Conservation (phyloP, 805 yeast genomes). For the Tetrapisispora nanseiensis region DNA sequence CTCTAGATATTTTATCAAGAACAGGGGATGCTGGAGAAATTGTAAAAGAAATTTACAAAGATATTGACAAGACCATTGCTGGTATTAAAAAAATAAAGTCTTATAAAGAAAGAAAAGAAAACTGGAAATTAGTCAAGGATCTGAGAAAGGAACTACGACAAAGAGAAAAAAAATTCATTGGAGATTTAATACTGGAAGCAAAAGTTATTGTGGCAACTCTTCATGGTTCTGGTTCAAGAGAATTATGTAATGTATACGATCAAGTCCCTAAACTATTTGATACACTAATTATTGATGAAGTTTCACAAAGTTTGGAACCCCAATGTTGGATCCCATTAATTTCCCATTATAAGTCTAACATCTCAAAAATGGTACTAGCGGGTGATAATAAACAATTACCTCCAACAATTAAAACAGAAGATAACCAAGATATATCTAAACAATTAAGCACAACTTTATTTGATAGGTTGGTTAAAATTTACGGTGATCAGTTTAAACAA, state of each 20-base stretch:
- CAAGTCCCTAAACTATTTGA: slow-evolving; percentile 43
- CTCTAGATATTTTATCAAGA: slow-evolving; percentile 63
- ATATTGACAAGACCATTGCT: slow-evolving; percentile 53
- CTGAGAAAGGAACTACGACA: slow-evolving; percentile 58
- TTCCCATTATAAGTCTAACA: slow-evolving; percentile 42
- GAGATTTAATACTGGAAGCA: slow-evolving; percentile 48
- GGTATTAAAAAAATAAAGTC: slow-evolving; percentile 51
- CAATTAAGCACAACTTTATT: slow-evolving; percentile 60
- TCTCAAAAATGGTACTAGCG: slow-evolving; percentile 61
- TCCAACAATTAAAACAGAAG: slow-evolving; percentile 67
- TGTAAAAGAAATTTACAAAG: slow-evolving; percentile 56
- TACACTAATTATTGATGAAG: slow-evolving; percentile 86
- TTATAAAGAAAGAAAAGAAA: slow-evolving; percentile 52
- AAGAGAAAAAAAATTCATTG: slow-evolving; percentile 56
- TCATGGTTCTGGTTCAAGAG: slow-evolving; percentile 78
- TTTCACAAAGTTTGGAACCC: slow-evolving; percentile 87
- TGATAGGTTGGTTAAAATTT: slow-evolving; percentile 56
- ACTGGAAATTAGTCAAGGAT: slow-evolving; percentile 60
- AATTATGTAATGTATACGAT: slow-evolving; percentile 43
- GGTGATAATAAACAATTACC: slow-evolving; percentile 92
- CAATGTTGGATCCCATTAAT: slow-evolving; percentile 93
- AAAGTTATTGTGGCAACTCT: slow-evolving; percentile 73
- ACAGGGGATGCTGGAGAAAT: slow-evolving; percentile 49
- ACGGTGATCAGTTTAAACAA: slow-evolving; percentile 40
- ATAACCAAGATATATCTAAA: slow-evolving; percentile 34